Evolutionary conservation across 1,284 basidiomycete species (phyloP).

Genomic region (Pseudozyma tsukubaensis): DNA sequence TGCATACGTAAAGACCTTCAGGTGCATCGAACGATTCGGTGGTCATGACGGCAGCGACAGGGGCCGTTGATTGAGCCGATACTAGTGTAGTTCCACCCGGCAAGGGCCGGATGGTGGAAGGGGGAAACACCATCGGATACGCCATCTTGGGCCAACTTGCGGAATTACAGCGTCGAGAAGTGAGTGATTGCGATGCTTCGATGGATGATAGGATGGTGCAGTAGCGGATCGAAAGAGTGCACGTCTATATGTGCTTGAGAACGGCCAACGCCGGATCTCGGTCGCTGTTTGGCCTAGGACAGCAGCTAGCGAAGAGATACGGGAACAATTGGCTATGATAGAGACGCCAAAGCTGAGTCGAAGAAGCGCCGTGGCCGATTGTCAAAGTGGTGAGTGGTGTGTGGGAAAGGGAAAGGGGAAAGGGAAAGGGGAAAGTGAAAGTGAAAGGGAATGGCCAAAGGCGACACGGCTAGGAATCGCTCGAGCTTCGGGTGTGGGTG

Average conservation of each 20-base stretch:
- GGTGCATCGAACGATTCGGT: constrained; percentile 54
- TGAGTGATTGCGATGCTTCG: too few species aligned
- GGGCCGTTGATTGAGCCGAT: constrained; percentile 28
- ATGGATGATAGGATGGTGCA: too few species aligned
- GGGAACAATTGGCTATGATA: too few species aligned
- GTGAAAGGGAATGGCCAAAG: background rate
- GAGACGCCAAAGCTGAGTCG: too few species aligned
- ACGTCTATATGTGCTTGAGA: too few species aligned
- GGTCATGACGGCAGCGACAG: constrained; percentile 36
- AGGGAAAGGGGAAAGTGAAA: background rate
- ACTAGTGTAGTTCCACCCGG: constrained; percentile 31
- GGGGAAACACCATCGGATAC: constrained; percentile 36
- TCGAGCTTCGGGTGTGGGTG: constrained; percentile 12
- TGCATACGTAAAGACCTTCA: constrained; percentile 55
- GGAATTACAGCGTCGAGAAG: background rate
- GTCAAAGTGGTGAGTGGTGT: background rate
- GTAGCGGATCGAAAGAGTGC: too few species aligned
- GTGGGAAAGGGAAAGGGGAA: background rate
- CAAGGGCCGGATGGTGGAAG: constrained; percentile 25
- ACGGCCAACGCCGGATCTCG: too few species aligned
- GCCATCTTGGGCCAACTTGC: constrained; percentile 19
- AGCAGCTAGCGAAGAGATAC: too few species aligned
- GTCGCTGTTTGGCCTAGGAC: too few species aligned
- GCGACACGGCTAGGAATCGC: constrained; percentile 7
- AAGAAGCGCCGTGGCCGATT: too few species aligned